These are phyloP conservation scores for Coniophora puteana DNA, from an alignment of 1,284 basidiomycete species.

Conservation along the genomic window DNA sequence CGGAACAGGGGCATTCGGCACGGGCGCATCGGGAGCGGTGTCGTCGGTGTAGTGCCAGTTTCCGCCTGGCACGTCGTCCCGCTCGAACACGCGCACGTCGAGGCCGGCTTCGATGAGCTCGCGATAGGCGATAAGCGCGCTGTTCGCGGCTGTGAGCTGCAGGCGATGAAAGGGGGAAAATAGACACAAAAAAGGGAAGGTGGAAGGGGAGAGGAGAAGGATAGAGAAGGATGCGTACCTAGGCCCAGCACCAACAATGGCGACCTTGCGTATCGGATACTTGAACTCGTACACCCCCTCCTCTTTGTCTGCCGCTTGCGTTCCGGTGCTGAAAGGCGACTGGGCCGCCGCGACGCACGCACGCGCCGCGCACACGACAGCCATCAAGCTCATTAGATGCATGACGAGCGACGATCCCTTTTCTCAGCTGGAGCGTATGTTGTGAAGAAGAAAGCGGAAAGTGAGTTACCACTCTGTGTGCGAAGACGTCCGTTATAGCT, in stretches of 20 bases:
- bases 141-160: no score
- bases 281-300: slow-evolving; percentile 26
- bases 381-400: background rate
- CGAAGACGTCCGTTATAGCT: no score
- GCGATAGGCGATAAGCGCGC: slow-evolving; percentile 34
- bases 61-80: slow-evolving; percentile 38
- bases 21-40: slow-evolving; percentile 30
- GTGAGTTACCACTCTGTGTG: no score
- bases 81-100: slow-evolving; percentile 40
- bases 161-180: background rate
- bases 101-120: slow-evolving; percentile 33
- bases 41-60: slow-evolving; percentile 46
- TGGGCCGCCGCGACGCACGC: background rate
- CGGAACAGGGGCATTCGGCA: slow-evolving; percentile 37
- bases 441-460: no score
- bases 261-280: slow-evolving; percentile 34
- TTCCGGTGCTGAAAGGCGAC: background rate
- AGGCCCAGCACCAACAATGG: slow-evolving; percentile 36
- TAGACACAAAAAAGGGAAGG: background rate
- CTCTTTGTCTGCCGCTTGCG: background rate
- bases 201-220: no score
- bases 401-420: background rate
- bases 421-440: background rate
- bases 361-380: background rate
- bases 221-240: slow-evolving; percentile 28